Conservation (phyloP, 306 rosid species). For the Myrica gale region DNA sequence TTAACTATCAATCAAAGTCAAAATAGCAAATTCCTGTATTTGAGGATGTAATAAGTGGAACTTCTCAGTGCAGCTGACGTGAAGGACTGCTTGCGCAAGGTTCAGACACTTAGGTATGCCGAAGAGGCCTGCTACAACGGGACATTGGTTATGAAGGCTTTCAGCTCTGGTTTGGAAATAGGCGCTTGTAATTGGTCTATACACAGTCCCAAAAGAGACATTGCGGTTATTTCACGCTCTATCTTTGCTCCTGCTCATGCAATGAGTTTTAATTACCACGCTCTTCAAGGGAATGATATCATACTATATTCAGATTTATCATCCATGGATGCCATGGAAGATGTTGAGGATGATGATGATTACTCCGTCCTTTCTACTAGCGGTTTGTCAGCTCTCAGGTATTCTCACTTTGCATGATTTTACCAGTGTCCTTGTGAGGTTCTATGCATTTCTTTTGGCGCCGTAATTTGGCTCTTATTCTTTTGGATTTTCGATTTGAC, state of each 20-base stretch:
- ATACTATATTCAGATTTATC: slow-evolving; percentile 84
- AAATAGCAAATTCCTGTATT: slow-evolving; percentile 20
- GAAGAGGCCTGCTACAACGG: slow-evolving; percentile 84
- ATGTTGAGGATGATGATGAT: slow-evolving; percentile 37
- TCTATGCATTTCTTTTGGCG: slow-evolving; percentile 3
- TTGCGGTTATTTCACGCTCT: slow-evolving; percentile 73
- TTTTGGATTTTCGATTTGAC: neutral
- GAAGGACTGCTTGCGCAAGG: slow-evolving; percentile 62
- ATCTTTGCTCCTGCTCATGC: slow-evolving; percentile 69
- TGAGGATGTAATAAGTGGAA: slow-evolving; percentile 34
- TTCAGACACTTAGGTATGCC: slow-evolving; percentile 62
- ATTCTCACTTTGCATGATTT: slow-evolving; percentile 7
- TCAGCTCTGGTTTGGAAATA: slow-evolving; percentile 85
- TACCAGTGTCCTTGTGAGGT: slow-evolving; percentile 15
- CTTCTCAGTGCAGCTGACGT: slow-evolving; percentile 88
- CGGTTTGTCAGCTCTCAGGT: slow-evolving; percentile 42
- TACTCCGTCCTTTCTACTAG: slow-evolving; percentile 23
- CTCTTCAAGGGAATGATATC: slow-evolving; percentile 49
- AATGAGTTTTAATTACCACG: slow-evolving; percentile 60
- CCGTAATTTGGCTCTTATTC: slow-evolving; percentile 1
- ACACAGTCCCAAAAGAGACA: slow-evolving; percentile 61
- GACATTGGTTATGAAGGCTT: slow-evolving; percentile 64
- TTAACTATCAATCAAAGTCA: slow-evolving; percentile 19
- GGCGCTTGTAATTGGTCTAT: slow-evolving; percentile 89
- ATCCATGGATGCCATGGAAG: slow-evolving; percentile 38